Base-by-base conservation (phyloP, 495 filamentous ascomycete species). In the Pyronema domesticum region DNA sequence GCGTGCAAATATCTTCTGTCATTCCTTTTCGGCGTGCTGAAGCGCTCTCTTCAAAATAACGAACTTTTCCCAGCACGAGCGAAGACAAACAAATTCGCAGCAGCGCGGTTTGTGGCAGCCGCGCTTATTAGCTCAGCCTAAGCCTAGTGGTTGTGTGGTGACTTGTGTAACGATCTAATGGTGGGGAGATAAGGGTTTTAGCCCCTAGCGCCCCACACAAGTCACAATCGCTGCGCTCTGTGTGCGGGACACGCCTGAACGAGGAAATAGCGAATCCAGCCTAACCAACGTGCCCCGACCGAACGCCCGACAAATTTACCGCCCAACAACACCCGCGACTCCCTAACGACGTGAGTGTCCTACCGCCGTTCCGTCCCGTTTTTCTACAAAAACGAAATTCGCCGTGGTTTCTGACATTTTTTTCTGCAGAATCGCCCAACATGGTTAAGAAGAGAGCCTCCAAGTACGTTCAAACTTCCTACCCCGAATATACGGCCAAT, bases 381-480 rank as follows among this genome's bases (percentile, higher is more conserved):
- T 15, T 18, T 18, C 37, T 13, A n/a, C 42, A 35, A 47, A 46
- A 37, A 9, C 49, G 54, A 34, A 58, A 30, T 30, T 30, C 23
- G 23, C 23, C 1, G 23, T 30, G 5, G 23, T 30, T 30, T 46
- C 57, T 61, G 57, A 64, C 59, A 61, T 46, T 7, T 48, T 34
- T 7, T 68, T 37, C 44, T 13, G 34, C 10, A 13, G 23, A 46
- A 76, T 76, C 74, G 76, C 80, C 76, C 77, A 95, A 74, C 72
- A 98, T 98, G 91, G 91, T 98, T 75, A 98, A 98, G 81, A 98
- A 98, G 82, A 84, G 89, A 79, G 87, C 91, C 73, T 88, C 85
- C 77, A 96, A 96, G 82, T 86, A 83, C 73, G 78, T 44, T 34
- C 46, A 10, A 40, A 42, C 55, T 49, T 30, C 57, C 43, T 44